A percentile compares a stretch with the other conserved stretches of the same genome.
phyloP scores from a whole-genome alignment of 306 rosid genomes.

The Ormosia semicastrata region DNA sequence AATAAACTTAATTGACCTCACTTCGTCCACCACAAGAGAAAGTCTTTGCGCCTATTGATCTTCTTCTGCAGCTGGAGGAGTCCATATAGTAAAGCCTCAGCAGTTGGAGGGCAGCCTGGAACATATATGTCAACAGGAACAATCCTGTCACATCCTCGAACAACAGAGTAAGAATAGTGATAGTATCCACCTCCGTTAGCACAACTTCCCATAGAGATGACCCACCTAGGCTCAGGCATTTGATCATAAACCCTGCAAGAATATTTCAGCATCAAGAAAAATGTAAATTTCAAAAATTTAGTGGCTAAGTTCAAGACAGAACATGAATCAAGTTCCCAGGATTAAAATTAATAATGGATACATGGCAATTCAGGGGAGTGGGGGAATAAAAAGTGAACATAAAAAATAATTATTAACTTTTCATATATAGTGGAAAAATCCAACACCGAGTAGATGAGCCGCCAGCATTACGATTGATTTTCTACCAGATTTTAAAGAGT shows the following conservation, averaged over 20 bases:
- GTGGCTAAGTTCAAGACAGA: not conserved
- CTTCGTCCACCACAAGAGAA: constrained; percentile 94
- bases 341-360: not conserved
- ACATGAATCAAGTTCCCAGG: not conserved
- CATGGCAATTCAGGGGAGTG: not conserved
- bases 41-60: constrained; percentile 97
- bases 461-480: not conserved
- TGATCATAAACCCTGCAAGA: constrained; percentile 93
- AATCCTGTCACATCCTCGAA: constrained; percentile 93
- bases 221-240: constrained; percentile 99
- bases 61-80: constrained; percentile 98
- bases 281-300: not conserved
- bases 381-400: not conserved
- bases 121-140: constrained; percentile 95
- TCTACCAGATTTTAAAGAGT: not conserved
- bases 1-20: constrained; percentile 42
- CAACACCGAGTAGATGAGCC: not conserved
- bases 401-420: not conserved
- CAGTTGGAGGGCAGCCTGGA: constrained; percentile 99
- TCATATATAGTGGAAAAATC: not conserved
- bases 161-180: constrained; percentile 94
- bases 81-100: constrained; percentile 92
- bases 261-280: not conserved
- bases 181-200: constrained; percentile 99
- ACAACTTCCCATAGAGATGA: constrained; percentile 98